phyloP scores from a whole-genome alignment of 495 filamentous ascomycete species.

The Terfezia boudieri region DNA sequence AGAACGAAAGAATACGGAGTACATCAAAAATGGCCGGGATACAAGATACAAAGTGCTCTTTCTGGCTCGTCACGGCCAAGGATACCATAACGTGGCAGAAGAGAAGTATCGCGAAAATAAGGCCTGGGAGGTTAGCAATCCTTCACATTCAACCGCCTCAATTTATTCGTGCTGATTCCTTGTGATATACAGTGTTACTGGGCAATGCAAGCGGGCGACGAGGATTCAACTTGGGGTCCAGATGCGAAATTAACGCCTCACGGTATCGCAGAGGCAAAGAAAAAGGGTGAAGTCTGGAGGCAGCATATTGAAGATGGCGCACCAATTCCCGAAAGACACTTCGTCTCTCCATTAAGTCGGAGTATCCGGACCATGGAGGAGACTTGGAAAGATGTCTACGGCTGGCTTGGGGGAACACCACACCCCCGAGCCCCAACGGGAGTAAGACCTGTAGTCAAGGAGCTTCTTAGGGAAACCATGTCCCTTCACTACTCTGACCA shows the following conservation, averaged over 20 bases:
- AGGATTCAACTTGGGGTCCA: constrained; percentile 10
- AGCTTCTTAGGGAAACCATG: constrained; percentile 12
- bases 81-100: constrained; percentile 13
- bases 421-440: neutral
- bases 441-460: constrained; percentile 9
- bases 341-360: constrained; percentile 13
- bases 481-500: constrained; percentile 9
- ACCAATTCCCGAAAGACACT: constrained; percentile 7
- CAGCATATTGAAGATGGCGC: constrained; percentile 2
- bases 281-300: constrained; percentile 9
- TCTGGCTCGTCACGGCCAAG: constrained; percentile 13
- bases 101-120: constrained; percentile 9
- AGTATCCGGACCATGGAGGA: constrained; percentile 12
- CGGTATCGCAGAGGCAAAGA: constrained; percentile 8
- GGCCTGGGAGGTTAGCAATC: constrained; percentile 6
- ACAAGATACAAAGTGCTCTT: constrained; percentile 13
- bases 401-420: neutral
- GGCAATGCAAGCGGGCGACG: constrained; percentile 13
- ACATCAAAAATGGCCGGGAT: neutral
- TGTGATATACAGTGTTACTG: constrained; percentile 7
- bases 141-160: too few relatives aligned
- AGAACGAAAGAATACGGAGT: neutral
- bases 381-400: constrained; percentile 4
- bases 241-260: constrained; percentile 8
- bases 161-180: too few relatives aligned